Evolutionary conservation across 441 rosid genomes (phyloP).

Genomic region (Raphanus hybrid): DNA sequence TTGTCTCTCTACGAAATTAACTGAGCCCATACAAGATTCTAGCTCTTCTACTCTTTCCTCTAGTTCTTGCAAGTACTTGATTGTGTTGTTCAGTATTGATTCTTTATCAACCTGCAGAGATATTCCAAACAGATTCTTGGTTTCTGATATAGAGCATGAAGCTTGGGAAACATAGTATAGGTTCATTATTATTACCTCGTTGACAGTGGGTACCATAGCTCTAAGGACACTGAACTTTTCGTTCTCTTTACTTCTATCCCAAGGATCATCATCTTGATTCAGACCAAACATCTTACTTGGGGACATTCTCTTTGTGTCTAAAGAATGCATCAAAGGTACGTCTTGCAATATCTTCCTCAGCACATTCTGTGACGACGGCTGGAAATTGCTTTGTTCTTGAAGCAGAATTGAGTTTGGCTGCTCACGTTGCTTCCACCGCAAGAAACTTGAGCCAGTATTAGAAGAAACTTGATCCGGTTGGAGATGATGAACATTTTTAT

Average conservation of each 20-base stretch:
- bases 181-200: conserved; percentile 53
- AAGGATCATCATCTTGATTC: conserved; percentile 32
- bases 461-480: conserved; percentile 14
- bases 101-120: conserved; percentile 62
- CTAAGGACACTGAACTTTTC: conserved; percentile 59
- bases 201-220: conserved; percentile 62
- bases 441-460: conserved; percentile 60
- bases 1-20: conserved; percentile 51
- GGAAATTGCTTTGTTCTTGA: conserved; percentile 12
- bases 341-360: conserved; percentile 60
- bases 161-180: background rate
- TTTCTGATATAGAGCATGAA: too few species aligned
- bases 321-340: conserved; percentile 67
- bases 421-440: conserved; percentile 56
- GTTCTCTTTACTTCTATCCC: conserved; percentile 48
- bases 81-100: conserved; percentile 64
- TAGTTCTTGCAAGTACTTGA: conserved; percentile 61
- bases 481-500: conserved; percentile 5
- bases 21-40: conserved; percentile 72
- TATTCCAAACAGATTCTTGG: background rate
- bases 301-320: conserved; percentile 36
- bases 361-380: conserved; percentile 37
- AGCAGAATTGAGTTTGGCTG: conserved; percentile 12
- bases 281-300: conserved; percentile 31
- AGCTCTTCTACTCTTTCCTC: conserved; percentile 77